Percentiles rank a stretch among this genome's conserved stretches.
phyloP scores from a whole-genome alignment of 352 stramenopile genomes.

The Phytopythium kandeliae region DNA sequence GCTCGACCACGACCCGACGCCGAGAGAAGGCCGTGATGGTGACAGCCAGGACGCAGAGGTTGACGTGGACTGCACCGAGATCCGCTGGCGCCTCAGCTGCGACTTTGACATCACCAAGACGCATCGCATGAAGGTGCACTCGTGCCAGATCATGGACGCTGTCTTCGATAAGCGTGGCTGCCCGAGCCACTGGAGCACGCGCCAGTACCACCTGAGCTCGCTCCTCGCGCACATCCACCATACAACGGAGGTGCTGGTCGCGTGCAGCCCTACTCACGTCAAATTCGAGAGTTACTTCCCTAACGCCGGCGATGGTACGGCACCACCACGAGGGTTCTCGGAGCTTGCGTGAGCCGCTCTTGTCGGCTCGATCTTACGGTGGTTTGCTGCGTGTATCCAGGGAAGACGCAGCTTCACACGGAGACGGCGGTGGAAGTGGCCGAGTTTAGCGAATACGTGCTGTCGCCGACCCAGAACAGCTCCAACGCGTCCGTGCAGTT shows the following conservation, averaged over 20 bases:
- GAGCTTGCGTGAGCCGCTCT: too few relatives aligned
- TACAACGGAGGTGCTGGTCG: slow-evolving; percentile 73
- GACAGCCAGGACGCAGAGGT: slow-evolving; percentile 32
- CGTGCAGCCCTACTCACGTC: slow-evolving; percentile 50
- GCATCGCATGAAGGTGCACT: slow-evolving; percentile 75
- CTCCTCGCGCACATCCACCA: slow-evolving; percentile 78
- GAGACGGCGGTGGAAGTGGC: slow-evolving; percentile 74
- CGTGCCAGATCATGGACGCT: slow-evolving; percentile 71
- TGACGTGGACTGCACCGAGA: slow-evolving; percentile 56
- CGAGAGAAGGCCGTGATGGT: not conserved
- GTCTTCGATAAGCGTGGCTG: slow-evolving; percentile 62
- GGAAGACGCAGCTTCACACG: slow-evolving; percentile 73
- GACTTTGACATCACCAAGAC: slow-evolving; percentile 88
- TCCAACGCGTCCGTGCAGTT: slow-evolving; percentile 63
- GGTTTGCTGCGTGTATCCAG: slow-evolving; percentile 10
- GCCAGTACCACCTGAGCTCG: slow-evolving; percentile 71
- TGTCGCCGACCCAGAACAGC: slow-evolving; percentile 26
- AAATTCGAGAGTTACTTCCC: slow-evolving; percentile 82
- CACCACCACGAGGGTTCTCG: too few relatives aligned
- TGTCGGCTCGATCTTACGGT: too few relatives aligned
- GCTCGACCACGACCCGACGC: slow-evolving; percentile 5
- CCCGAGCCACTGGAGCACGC: slow-evolving; percentile 45
- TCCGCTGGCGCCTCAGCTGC: slow-evolving; percentile 64
- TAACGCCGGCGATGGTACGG: slow-evolving; percentile 36
- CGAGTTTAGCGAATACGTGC: slow-evolving; percentile 72